Evolutionary conservation across 2,329 filamentous ascomycete species (phyloP).

Genomic region (Paramyrothecium sp.): DNA sequence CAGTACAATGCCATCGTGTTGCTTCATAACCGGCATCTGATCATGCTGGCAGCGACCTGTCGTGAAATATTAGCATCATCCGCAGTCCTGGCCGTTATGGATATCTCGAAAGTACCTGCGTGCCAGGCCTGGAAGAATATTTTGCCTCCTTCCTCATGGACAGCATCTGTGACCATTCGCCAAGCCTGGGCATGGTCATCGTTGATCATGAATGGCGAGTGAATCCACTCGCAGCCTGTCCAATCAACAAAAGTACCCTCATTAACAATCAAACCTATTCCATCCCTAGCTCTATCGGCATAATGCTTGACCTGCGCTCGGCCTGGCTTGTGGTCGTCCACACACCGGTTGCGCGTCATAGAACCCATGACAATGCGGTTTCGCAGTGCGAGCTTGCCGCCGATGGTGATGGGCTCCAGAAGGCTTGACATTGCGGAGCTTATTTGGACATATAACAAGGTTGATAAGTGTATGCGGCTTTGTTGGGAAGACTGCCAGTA

Average conservation of each 20-base stretch:
- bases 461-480: no score
- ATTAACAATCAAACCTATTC: neutral
- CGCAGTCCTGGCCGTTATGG: no score
- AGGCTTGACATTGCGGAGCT: neutral
- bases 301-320: neutral
- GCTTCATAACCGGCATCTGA: neutral
- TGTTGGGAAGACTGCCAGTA: no score
- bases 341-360: conserved; percentile 10
- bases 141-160: neutral
- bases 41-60: neutral
- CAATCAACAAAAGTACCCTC: neutral
- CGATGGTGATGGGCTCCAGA: neutral
- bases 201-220: neutral
- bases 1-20: neutral
- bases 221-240: neutral
- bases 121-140: neutral
- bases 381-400: neutral
- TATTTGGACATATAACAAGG: no score
- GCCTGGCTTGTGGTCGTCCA: conserved; percentile 4
- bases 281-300: neutral
- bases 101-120: no score
- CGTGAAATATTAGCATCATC: no score
- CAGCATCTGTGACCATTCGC: neutral
- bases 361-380: conserved; percentile 11
- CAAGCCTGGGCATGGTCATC: neutral